A percentile compares a stretch with the other conserved stretches of the same genome.
phyloP scores from a whole-genome alignment of 768 basidiomycete genomes.

The Termitomyces heimii region DNA sequence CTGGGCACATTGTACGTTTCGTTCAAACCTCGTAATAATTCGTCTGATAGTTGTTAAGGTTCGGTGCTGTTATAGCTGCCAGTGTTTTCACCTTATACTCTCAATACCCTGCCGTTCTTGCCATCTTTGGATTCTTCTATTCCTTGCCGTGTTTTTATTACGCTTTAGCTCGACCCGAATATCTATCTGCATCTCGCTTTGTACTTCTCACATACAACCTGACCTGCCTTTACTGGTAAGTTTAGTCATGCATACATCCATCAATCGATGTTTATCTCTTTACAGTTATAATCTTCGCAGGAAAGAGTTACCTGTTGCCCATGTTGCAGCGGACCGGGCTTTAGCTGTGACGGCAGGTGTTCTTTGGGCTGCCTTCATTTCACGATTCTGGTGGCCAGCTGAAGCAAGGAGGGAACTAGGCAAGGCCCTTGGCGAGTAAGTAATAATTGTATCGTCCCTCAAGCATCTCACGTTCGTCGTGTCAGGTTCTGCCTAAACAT shows the following conservation, averaged over 20 bases:
- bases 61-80: conserved; percentile 76
- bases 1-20: conserved; percentile 73
- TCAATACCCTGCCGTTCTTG: conserved; percentile 65
- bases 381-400: conserved; percentile 92
- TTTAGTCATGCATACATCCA: background rate
- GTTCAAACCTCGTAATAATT: background rate
- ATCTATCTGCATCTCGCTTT: conserved; percentile 72
- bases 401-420: conserved; percentile 88
- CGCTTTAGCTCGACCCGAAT: conserved; percentile 73
- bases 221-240: conserved; percentile 67
- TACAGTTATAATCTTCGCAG: conserved; percentile 76
- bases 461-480: conserved; percentile 1
- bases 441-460: background rate
- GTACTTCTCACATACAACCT: conserved; percentile 87
- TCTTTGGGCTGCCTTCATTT: conserved; percentile 84
- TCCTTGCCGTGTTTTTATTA: conserved; percentile 94
- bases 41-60: conserved; percentile 31
- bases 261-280: background rate
- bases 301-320: conserved; percentile 48
- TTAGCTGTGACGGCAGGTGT: conserved; percentile 81
- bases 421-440: conserved; percentile 79
- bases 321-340: conserved; percentile 74
- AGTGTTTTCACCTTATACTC: conserved; percentile 69
- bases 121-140: conserved; percentile 83
- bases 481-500: conserved; percentile 86